Conservation (phyloP, 1,139 yeast genomes). For the Sugiyamaella neomexicana region DNA sequence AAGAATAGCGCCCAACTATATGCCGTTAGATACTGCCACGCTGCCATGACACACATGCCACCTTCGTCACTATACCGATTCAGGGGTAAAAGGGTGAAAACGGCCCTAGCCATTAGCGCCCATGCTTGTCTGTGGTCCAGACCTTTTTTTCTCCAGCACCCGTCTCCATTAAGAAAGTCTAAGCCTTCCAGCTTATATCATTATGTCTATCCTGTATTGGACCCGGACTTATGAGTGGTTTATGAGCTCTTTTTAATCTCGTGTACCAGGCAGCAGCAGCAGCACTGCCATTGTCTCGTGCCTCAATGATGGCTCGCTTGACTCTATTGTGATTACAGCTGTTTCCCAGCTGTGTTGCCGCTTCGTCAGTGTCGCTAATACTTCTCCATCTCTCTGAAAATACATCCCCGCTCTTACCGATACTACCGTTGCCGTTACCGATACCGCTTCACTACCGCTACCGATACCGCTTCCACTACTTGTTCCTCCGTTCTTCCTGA, state of each 20-base stretch:
- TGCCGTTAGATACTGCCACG: not conserved
- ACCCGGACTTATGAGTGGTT: too few relatives aligned
- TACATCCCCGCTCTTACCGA: not conserved
- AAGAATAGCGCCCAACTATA: conserved; percentile 1
- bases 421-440: too few relatives aligned
- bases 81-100: conserved; percentile 1
- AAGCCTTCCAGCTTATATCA: too few relatives aligned
- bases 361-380: not conserved
- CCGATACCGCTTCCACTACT: too few relatives aligned
- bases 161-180: not conserved
- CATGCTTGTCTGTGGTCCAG: conserved; percentile 5
- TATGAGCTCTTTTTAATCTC: too few relatives aligned
- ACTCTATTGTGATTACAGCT: too few relatives aligned
- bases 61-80: conserved; percentile 3
- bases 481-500: not conserved
- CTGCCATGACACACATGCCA: conserved; percentile 2
- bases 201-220: too few relatives aligned
- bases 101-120: not conserved
- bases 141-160: not conserved
- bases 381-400: not conserved
- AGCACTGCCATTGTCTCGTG: too few relatives aligned
- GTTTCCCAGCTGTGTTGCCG: too few relatives aligned
- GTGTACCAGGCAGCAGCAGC: too few relatives aligned
- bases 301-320: too few relatives aligned
- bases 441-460: not conserved